Base-by-base conservation (phyloP, 306 rosid species). In the Astragalus glycyphyllos region DNA sequence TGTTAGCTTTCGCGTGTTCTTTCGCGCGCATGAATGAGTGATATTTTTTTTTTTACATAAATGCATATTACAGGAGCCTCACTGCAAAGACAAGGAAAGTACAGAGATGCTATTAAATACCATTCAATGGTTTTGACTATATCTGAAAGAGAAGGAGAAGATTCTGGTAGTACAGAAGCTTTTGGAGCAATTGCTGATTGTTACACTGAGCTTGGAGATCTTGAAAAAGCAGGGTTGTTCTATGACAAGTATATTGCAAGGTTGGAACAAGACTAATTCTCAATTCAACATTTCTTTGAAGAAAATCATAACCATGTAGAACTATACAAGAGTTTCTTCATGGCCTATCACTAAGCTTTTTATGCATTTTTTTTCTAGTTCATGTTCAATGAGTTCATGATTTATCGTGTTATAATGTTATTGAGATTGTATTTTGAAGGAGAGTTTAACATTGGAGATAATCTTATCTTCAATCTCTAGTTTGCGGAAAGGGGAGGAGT, bases 121-220 rank as follows among this genome's bases (percentile, higher is more conserved):
- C 99, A 95, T 76, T 87, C 91, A 4, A 80, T 86, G 87, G 97
- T 95, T 64, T 78, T 95, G 84, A 83, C 84, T 26, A 86, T 91
- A 57, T 95, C 97, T 6, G 81, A 86, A 67, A 81, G 92, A 56
- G 99, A 83, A 86, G 86, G 87, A 74, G 99, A 91, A 69, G 86
- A 89, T 68, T 94, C 99, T 0, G 97, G 97, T 51, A 91, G 77
- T 79, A 86, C 95, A 0, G 99, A 94, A 86, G 99, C 99, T 29
- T 91, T 80, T 58, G 99, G 99, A 32, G 99, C 99, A 20, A 94
- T 91, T 70, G 99, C 99, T 55, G 98, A 93, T 65, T 93, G 98
- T 77, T 93, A 88, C 76, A 90, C 98, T 8, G 98, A 94, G 77
- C 90, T 94, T 70, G 98, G 98, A 71, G 97, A 94, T 58, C 98